Evolutionary conservation across 176 grass and related monocot species (phyloP), one percentile per base, ranked within the genome.

Genomic region (Eragrostis curvula): DNA sequence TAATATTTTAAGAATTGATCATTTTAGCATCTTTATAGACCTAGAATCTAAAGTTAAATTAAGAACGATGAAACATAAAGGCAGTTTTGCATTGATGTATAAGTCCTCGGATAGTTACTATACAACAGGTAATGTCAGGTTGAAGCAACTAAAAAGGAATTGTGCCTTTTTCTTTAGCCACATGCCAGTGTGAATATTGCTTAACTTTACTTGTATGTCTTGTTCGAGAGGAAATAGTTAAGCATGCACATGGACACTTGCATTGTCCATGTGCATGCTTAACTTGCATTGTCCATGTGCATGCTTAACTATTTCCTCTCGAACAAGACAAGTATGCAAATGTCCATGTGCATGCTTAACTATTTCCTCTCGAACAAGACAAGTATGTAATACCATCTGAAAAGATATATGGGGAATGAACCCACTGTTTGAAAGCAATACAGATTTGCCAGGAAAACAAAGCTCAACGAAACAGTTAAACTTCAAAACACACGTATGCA

Each of bases 341-440:
- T n/a, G n/a, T n/a, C n/a, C n/a, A n/a, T n/a, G n/a, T n/a, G n/a
- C n/a, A n/a, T n/a, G n/a, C n/a, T n/a, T n/a, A n/a, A n/a, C n/a
- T n/a, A n/a, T n/a, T n/a, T n/a, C n/a, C n/a, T n/a, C n/a, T n/a
- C n/a, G n/a, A n/a, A n/a, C n/a, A n/a, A n/a, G n/a, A n/a, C n/a
- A n/a, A n/a, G n/a, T n/a, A n/a, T 75, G 51, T 32, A 17, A 32
- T 47, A 77, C 15, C 48, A 60, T 77, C 62, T 11, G 45, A 48
- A 78, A 49, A 8, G 42, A 3, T 79, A 49, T 40, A 55, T 47
- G 27, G 66, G 15, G 28, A 66, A 13, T 44, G 12, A 48, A 50
- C 7, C 20, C 25, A 50, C 5, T 10, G 29, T 40, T 18, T 49
- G 45, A 39, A 47, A 66, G 27, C 27, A 60, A 27, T 60, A 27